Evolutionary conservation across 345 rosid genomes (phyloP).

Genomic region (Syzygium oleosum): DNA sequence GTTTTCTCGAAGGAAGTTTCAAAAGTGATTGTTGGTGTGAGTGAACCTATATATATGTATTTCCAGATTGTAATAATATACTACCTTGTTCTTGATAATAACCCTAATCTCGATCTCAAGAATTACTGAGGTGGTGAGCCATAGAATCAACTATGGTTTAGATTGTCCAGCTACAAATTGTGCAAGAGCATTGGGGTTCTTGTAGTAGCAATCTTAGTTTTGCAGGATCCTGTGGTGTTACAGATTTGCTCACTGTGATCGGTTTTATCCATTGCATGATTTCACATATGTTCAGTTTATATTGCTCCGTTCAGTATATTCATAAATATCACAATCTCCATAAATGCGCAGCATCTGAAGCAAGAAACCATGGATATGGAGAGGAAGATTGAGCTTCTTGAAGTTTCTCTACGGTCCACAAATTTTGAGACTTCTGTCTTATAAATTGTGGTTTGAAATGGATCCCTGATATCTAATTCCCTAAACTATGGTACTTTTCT

Average conservation of each 20-base stretch:
- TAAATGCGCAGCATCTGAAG: slow-evolving; percentile 27
- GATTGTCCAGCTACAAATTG: background rate
- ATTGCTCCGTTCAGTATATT: background rate
- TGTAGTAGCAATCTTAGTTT: background rate
- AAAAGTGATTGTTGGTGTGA: background rate
- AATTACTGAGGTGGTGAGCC: background rate
- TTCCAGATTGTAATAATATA: background rate
- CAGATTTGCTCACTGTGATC: background rate
- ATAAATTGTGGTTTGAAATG: background rate
- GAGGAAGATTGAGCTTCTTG: slow-evolving; percentile 42
- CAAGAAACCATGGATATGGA: slow-evolving; percentile 26
- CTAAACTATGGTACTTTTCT: background rate
- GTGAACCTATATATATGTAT: background rate
- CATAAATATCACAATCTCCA: background rate
- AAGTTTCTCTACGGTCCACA: slow-evolving; percentile 34
- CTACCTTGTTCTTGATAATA: background rate
- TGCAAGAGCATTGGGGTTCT: background rate
- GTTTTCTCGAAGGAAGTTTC: background rate
- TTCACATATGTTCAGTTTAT: background rate
- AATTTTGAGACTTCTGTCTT: background rate
- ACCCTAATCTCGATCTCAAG: background rate
- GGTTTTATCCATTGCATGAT: background rate
- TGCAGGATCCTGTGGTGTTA: background rate
- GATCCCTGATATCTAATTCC: background rate
- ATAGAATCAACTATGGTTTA: background rate